These are phyloP conservation scores for Murraya koenigii DNA, from an alignment of 345 rosid genomes.

Conservation along the genomic window DNA sequence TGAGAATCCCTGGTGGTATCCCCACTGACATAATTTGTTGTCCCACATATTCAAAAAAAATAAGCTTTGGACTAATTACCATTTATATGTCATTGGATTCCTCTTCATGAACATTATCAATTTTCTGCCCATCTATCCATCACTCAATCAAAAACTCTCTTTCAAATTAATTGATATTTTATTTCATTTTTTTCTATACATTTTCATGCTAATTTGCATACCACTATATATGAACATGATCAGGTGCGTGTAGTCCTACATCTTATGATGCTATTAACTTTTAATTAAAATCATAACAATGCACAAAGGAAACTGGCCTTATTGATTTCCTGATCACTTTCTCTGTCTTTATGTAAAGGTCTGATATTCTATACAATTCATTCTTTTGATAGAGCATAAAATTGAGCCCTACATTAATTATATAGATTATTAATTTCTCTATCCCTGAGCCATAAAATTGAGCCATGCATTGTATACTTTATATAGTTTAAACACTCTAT, in stretches of 20 bases:
- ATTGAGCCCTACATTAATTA: not conserved
- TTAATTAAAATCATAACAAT: not conserved
- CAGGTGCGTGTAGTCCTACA: no score
- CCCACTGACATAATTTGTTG: slow-evolving; percentile 32
- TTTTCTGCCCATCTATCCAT: not conserved
- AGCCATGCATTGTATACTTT: no score
- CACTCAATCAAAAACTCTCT: not conserved
- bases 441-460: no score
- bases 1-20: slow-evolving; percentile 14
- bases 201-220: not conserved
- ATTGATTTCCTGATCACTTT: not conserved
- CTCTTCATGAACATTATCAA: no score
- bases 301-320: not conserved
- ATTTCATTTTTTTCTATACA: not conserved
- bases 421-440: no score
- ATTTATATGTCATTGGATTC: slow-evolving; percentile 35
- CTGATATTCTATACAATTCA: not conserved
- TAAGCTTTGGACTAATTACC: slow-evolving; percentile 14
- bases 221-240: not conserved
- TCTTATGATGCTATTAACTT: not conserved
- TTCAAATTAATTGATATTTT: not conserved
- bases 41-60: slow-evolving; percentile 28
- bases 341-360: not conserved
- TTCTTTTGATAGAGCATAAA: not conserved
- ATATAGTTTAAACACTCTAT: no score